Percentiles rank a stretch among this genome's conserved stretches.
Evolutionary conservation across 2,329 filamentous ascomycete species (phyloP).

Genomic region (Botrytis deweyae): DNA sequence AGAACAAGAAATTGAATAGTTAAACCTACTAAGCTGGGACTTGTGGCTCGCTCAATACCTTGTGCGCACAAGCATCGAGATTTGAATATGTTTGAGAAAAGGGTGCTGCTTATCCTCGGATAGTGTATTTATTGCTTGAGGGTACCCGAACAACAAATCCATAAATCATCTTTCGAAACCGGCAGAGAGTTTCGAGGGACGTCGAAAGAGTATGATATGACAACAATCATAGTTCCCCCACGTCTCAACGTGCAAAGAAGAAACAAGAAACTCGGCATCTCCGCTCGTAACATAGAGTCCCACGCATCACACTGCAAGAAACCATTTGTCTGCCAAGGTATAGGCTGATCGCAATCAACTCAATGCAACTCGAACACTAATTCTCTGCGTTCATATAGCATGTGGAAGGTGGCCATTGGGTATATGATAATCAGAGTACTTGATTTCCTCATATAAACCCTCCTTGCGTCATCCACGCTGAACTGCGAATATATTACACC

Average conservation of each 20-base stretch:
- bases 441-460: not conserved
- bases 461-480: not conserved
- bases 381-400: not conserved
- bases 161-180: not conserved
- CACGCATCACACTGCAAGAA: not conserved
- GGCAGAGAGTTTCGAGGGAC: not conserved
- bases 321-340: not conserved
- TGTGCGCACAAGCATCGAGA: not conserved
- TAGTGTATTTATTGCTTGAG: not conserved
- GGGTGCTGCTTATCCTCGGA: not conserved
- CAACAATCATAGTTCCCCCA: not conserved
- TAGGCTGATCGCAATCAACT: not conserved
- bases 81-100: not conserved
- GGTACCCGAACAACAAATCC: not conserved
- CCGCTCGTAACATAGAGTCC: not conserved
- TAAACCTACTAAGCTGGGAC: not conserved
- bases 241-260: too few relatives aligned
- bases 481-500: not conserved
- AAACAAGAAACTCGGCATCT: not conserved
- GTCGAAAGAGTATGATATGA: not conserved
- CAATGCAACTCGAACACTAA: not conserved
- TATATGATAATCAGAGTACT: not conserved
- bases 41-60: not conserved
- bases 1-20: not conserved
- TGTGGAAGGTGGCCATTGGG: not conserved